A percentile compares a stretch with the other conserved stretches of the same genome.
Evolutionary conservation across 257 asterid genomes (phyloP).

Genomic region (Scutellaria galericulata): DNA sequence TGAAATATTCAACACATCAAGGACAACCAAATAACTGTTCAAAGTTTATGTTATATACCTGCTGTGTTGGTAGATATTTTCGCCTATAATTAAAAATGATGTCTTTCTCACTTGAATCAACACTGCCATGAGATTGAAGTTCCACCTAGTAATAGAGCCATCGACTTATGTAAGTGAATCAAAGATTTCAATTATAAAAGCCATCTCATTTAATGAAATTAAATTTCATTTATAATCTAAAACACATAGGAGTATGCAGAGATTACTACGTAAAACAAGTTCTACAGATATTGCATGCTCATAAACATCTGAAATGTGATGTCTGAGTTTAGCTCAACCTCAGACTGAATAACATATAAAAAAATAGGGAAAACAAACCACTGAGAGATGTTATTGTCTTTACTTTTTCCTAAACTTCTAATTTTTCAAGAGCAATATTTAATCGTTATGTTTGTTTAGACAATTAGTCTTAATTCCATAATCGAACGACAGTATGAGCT

Average conservation of each 20-base stretch:
- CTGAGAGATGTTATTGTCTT: not conserved
- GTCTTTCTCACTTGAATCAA: constrained; percentile 68
- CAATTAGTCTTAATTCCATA: too few relatives aligned
- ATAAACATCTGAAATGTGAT: not conserved
- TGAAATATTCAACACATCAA: not conserved
- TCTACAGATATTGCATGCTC: constrained; percentile 3
- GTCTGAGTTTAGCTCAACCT: not conserved
- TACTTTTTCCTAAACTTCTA: not conserved
- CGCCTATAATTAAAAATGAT: constrained; percentile 75
- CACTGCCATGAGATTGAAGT: constrained; percentile 63
- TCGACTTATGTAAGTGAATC: constrained; percentile 27
- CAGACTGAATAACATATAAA: not conserved
- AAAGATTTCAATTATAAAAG: not conserved
- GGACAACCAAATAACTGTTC: not conserved
- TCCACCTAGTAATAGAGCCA: constrained; percentile 63
- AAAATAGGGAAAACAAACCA: not conserved
- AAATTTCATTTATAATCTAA: constrained; percentile 19
- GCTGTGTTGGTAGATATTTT: constrained; percentile 87
- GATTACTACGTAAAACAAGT: not conserved
- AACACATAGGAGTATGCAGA: not conserved
- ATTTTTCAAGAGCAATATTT: not conserved
- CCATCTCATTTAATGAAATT: constrained; percentile 14
- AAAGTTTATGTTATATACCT: constrained; percentile 48
- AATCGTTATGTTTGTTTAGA: not conserved
- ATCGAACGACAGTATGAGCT: too few relatives aligned